phyloP scores from a whole-genome alignment of 768 basidiomycete genomes.

The Suillus tomentosus region DNA sequence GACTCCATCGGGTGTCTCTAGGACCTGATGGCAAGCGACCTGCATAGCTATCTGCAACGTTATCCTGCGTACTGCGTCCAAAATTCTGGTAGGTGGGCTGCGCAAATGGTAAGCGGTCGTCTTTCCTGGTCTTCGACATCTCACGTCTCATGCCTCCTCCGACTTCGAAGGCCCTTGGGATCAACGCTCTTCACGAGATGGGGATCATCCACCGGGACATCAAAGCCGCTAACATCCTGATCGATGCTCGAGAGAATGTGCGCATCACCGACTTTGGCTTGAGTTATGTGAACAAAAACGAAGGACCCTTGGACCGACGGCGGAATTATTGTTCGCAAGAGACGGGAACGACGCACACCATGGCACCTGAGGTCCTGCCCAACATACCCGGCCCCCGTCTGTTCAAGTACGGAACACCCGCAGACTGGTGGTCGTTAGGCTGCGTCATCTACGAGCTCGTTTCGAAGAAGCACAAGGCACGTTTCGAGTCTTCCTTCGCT shows the following conservation, averaged over 20 bases:
- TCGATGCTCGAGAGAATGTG: neutral
- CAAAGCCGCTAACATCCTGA: slow-evolving; percentile 33
- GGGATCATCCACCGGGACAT: slow-evolving; percentile 71
- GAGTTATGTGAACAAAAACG: neutral
- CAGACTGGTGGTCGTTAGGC: neutral
- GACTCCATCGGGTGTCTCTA: slow-evolving; percentile 14
- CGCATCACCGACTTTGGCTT: neutral
- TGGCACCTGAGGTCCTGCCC: neutral
- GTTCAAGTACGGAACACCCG: neutral
- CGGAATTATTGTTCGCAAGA: too few relatives aligned
- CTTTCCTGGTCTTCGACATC: neutral
- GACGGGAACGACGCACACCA: neutral
- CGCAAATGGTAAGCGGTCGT: slow-evolving; percentile 36
- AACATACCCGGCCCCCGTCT: neutral
- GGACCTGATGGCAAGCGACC: slow-evolving; percentile 45
- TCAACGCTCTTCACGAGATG: slow-evolving; percentile 50
- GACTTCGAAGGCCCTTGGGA: slow-evolving; percentile 36
- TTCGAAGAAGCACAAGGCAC: neutral
- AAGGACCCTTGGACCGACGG: neutral
- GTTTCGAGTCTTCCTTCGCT: neutral
- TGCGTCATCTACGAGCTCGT: neutral
- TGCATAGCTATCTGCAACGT: slow-evolving; percentile 30
- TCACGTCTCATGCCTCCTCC: neutral
- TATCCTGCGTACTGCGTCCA: slow-evolving; percentile 17
- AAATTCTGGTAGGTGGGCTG: slow-evolving; percentile 31